Evolutionary conservation across 2,329 filamentous ascomycete genomes (phyloP).

Genomic region (Epicoccum sorghinum): DNA sequence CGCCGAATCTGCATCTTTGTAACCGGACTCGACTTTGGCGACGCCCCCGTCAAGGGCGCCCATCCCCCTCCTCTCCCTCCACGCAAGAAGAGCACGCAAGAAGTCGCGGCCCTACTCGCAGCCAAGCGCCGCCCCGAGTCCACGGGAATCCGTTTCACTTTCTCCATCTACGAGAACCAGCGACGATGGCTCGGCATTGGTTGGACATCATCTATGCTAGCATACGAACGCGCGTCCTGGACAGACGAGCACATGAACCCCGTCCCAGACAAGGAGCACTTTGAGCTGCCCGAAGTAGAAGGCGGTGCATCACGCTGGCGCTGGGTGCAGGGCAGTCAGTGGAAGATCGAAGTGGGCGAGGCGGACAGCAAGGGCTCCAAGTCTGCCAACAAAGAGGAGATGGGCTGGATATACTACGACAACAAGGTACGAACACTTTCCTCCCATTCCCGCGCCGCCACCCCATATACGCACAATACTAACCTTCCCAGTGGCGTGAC

Average conservation of each 20-base stretch:
- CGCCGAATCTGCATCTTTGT: conserved; percentile 72
- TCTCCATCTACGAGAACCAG: conserved; percentile 96
- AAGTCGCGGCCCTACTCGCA: conserved; percentile 54
- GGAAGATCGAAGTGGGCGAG: conserved; percentile 80
- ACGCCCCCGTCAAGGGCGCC: conserved; percentile 37
- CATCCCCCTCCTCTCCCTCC: conserved; percentile 48
- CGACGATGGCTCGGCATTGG: conserved; percentile 92
- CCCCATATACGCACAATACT: conserved; percentile 7
- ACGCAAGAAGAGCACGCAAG: conserved; percentile 54
- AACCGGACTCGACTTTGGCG: conserved; percentile 79
- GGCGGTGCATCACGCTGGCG: conserved; percentile 69
- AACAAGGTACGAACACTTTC: conserved; percentile 71
- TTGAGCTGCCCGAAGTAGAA: conserved; percentile 71
- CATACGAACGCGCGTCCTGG: conserved; percentile 89
- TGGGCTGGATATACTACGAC: conserved; percentile 97
- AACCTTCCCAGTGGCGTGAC: conserved; percentile 75
- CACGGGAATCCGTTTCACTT: conserved; percentile 91
- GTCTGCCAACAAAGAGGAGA: conserved; percentile 50
- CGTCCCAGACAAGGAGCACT: conserved; percentile 75
- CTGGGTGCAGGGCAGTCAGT: conserved; percentile 85
- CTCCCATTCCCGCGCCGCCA: no score
- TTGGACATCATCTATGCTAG: conserved; percentile 90
- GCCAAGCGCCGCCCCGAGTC: conserved; percentile 56
- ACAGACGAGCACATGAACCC: conserved; percentile 93
- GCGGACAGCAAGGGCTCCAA: conserved; percentile 46